Conservation (phyloP, 148 eudicot genomes). For the Rhododendron williamsianum region DNA sequence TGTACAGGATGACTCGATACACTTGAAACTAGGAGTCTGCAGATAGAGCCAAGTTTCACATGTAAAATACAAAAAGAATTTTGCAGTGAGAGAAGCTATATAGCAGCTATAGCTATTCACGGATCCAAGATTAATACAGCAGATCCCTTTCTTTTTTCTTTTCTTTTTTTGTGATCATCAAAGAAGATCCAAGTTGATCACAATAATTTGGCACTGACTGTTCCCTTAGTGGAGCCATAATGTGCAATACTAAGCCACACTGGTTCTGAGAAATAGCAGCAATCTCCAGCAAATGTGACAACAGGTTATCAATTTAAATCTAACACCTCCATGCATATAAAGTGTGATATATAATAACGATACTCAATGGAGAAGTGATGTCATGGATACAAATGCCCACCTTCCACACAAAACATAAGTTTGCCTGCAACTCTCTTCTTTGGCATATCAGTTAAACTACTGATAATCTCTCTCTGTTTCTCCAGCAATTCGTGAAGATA, state of each 20-base stretch:
- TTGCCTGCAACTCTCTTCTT: constrained; percentile 22
- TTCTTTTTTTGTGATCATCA: no score
- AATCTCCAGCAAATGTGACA: background rate
- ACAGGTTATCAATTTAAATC: background rate
- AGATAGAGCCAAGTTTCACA: background rate
- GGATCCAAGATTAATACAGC: background rate
- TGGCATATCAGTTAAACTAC: constrained; percentile 24
- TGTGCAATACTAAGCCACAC: background rate
- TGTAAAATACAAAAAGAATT: background rate
- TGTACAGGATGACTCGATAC: background rate
- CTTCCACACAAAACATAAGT: constrained; percentile 18
- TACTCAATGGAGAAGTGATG: background rate
- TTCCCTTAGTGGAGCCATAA: background rate
- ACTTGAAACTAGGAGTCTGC: background rate
- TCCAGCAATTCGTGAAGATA: constrained; percentile 38
- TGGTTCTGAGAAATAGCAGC: background rate
- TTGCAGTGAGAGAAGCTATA: background rate
- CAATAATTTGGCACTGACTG: background rate
- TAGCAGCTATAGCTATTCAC: background rate
- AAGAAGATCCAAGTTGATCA: background rate
- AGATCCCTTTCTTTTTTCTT: rapidly evolving
- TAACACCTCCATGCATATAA: background rate
- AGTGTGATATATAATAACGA: background rate
- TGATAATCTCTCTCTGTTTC: constrained; percentile 47
- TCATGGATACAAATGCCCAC: constrained; percentile 10